Evolutionary conservation across 805 yeast genomes (phyloP).

Genomic region (Ogataea chonburiensis): DNA sequence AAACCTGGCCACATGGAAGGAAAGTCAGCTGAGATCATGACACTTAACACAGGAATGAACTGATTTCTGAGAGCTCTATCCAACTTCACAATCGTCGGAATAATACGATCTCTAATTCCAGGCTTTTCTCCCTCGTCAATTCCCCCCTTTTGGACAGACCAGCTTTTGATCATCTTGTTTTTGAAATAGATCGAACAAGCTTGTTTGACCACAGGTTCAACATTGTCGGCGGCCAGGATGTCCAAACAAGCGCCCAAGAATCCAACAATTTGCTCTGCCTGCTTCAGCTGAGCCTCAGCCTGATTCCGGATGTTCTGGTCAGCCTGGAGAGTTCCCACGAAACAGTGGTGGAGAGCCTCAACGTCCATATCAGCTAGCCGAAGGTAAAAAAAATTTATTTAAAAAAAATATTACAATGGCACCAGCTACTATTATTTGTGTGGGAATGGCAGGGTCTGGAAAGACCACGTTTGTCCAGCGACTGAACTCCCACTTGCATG

Average conservation of each 20-base stretch:
- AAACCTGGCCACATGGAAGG: conserved; percentile 54
- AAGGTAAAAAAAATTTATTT: conserved; percentile 3
- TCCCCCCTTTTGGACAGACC: conserved; percentile 44
- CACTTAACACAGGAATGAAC: conserved; percentile 50
- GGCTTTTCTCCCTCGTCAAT: conserved; percentile 75
- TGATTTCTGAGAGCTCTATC: conserved; percentile 46
- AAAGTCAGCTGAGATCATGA: conserved; percentile 45
- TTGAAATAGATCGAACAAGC: conserved; percentile 89
- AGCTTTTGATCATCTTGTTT: conserved; percentile 64
- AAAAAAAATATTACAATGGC: conserved; percentile 20
- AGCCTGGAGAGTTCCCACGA: conserved; percentile 74
- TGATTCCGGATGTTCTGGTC: conserved; percentile 57
- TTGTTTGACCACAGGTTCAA: conserved; percentile 55
- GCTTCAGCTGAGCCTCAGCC: conserved; percentile 67
- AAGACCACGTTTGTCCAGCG: conserved; percentile 98
- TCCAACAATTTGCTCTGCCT: conserved; percentile 60
- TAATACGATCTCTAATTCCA: conserved; percentile 62
- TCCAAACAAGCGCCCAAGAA: conserved; percentile 83
- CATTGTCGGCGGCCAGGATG: conserved; percentile 55
- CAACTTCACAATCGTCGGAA: conserved; percentile 56
- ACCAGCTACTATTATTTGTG: conserved; percentile 39
- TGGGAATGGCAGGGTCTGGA: conserved; percentile 69
- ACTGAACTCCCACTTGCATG: conserved; percentile 81
- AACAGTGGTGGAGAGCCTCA: conserved; percentile 64
- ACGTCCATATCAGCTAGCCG: conserved; percentile 57